Percentiles rank a stretch among this genome's conserved stretches.
Conservation (phyloP, 2,329 filamentous ascomycete genomes). For the Juglanconis oblonga region DNA sequence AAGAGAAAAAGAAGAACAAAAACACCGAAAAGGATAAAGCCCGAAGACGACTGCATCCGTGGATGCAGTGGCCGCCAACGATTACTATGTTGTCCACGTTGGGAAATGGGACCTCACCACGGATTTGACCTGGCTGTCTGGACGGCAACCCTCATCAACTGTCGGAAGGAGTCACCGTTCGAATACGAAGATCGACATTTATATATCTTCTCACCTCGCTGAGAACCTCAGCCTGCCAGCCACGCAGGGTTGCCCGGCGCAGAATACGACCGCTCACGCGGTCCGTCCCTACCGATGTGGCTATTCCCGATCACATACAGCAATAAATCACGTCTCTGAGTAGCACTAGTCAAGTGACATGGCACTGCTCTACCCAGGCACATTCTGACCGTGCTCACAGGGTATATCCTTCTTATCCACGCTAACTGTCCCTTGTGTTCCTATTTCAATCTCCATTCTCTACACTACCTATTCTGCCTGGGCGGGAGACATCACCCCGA, state of each 20-base stretch:
- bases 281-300: constrained; percentile 40
- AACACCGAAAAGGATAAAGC: neutral
- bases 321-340: constrained; percentile 25
- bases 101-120: too few species aligned
- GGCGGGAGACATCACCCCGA: neutral
- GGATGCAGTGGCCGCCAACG: too few species aligned
- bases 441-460: constrained; percentile 22
- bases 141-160: too few species aligned
- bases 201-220: too few species aligned
- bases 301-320: constrained; percentile 30
- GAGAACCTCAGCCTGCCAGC: too few species aligned
- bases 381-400: constrained; percentile 6
- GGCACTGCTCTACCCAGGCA: constrained; percentile 20
- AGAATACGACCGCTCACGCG: constrained; percentile 32
- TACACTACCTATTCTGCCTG: neutral
- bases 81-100: too few species aligned
- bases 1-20: neutral
- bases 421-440: constrained; percentile 25
- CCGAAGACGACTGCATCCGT: neutral
- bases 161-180: too few species aligned
- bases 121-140: too few species aligned
- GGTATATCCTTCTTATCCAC: constrained; percentile 24
- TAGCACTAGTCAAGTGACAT: constrained; percentile 29
- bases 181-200: too few species aligned
- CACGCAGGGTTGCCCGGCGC: neutral